These are phyloP conservation scores for Metarhizium guizhouense DNA, from an alignment of 2,329 filamentous ascomycete genomes.

Conservation along the genomic window DNA sequence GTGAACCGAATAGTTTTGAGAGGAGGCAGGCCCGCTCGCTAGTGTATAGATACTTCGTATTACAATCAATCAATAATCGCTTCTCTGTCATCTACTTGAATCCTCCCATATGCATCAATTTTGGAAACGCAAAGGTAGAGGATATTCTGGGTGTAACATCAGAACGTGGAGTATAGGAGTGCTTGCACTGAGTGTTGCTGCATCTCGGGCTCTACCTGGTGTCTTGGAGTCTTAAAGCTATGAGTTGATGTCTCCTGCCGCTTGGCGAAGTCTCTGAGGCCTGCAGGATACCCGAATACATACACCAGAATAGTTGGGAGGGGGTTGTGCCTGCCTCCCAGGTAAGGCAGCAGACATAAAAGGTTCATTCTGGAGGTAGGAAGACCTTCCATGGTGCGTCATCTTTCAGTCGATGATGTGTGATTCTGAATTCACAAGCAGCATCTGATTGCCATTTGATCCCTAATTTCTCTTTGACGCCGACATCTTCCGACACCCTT, in stretches of 20 bases:
- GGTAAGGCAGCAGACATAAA: background rate
- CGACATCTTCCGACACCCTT: too few species aligned
- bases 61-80: constrained; percentile 21
- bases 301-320: background rate
- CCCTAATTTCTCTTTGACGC: too few species aligned
- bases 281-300: too few species aligned
- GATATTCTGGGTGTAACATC: background rate
- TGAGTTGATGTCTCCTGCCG: too few species aligned
- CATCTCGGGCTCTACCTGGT: too few species aligned
- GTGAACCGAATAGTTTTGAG: constrained; percentile 8
- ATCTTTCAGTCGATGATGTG: background rate
- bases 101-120: background rate
- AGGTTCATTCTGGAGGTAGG: background rate
- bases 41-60: constrained; percentile 26
- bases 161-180: too few species aligned
- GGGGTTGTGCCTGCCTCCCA: background rate
- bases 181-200: too few species aligned
- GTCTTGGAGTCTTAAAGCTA: too few species aligned
- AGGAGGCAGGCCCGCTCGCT: constrained; percentile 21
- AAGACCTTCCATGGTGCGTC: background rate
- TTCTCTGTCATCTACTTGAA: constrained; percentile 12
- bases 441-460: too few species aligned
- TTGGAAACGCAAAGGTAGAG: background rate
- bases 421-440: too few species aligned
- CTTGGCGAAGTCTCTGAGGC: too few species aligned